Base-by-base conservation (phyloP, 352 stramenopile genomes). In the Pythium biforme region DNA sequence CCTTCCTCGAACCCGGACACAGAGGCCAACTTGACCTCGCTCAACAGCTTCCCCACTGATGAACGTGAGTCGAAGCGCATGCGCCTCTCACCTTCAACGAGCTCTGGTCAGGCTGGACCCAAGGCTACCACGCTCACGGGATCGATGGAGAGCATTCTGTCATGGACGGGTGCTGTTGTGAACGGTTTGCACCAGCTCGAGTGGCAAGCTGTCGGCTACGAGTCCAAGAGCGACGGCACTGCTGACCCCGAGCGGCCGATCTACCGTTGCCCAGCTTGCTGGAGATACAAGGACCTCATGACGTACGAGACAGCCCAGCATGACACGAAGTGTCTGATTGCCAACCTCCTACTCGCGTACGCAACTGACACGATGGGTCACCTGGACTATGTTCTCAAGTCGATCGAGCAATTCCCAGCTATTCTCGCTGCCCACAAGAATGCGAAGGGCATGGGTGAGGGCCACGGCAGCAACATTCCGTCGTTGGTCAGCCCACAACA, bases 231-330 rank as follows among this genome's bases (percentile, higher is more conserved):
- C 4, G 83, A 94, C 48, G 85, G 83, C 15, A 81, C 73, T 10
- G 75, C 82, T 1, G 83, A 94, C 45, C 75, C 77, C 0, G 83
- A 94, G 37, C 76, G 83, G 29, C 79, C 83, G 11, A 92, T 94
- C 50, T 94, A 92, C 43, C 85, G 85, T 0, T 94, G 85, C 55
- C 85, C 85, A 1, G 81, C 85, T 0, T 94, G 85, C 64, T 92
- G 83, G 83, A 72, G 83, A 43, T 92, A 92, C 75, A 92, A 94
- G 59, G 81, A 91, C 52, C 74, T 86, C 47, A 90, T 94, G 79
- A 92, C 85, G 14, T 92, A 89, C 54, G 83, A 94, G 22, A 88
- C 79, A 20, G 82, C 84, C 8, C 81, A 92, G 39, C 85, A 94
- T 66, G 85, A 94, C 54, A 83, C 76, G 23, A 92, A 92, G 73